A percentile compares a stretch with the other conserved stretches of the same genome.
Evolutionary conservation across 306 rosid genomes (phyloP).

Genomic region (Pterocarpus macrocarpus): DNA sequence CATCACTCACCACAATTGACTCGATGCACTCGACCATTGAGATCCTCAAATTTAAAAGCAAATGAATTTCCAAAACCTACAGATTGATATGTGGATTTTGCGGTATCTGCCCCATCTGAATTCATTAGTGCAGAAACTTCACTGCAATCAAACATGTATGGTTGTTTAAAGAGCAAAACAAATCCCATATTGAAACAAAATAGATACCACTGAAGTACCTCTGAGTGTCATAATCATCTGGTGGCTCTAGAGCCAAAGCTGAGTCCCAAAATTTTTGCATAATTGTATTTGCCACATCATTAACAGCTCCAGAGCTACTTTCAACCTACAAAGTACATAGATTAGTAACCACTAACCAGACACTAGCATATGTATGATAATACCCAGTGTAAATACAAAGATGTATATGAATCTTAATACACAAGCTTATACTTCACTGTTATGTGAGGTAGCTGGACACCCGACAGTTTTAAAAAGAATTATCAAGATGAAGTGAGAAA

Average conservation of each 20-base stretch:
- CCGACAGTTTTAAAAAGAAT: constrained; percentile 17
- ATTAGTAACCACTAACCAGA: constrained; percentile 21
- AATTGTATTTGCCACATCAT: constrained; percentile 82
- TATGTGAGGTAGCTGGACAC: constrained; percentile 5
- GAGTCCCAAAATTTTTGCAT: constrained; percentile 99
- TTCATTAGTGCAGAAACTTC: constrained; percentile 79
- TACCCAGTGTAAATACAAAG: constrained; percentile 20
- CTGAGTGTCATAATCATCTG: constrained; percentile 83
- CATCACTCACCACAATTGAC: constrained; percentile 76
- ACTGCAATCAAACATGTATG: constrained; percentile 64
- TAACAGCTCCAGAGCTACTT: constrained; percentile 72
- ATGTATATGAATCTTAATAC: constrained; percentile 14
- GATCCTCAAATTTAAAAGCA: constrained; percentile 89
- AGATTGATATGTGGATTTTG: constrained; percentile 73
- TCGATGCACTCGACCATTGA: constrained; percentile 85
- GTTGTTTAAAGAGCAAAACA: constrained; percentile 40
- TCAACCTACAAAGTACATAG: constrained; percentile 69
- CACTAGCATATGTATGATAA: constrained; percentile 17
- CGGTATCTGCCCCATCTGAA: constrained; percentile 73
- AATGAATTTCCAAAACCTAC: constrained; percentile 83
- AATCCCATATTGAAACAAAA: constrained; percentile 31
- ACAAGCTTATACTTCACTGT: constrained; percentile 24
- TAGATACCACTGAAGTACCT: constrained; percentile 61
- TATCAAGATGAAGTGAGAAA: constrained; percentile 17
- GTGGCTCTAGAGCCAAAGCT: constrained; percentile 87